phyloP scores from a whole-genome alignment of 2,329 filamentous ascomycete species.

The Myriangium duriaei region DNA sequence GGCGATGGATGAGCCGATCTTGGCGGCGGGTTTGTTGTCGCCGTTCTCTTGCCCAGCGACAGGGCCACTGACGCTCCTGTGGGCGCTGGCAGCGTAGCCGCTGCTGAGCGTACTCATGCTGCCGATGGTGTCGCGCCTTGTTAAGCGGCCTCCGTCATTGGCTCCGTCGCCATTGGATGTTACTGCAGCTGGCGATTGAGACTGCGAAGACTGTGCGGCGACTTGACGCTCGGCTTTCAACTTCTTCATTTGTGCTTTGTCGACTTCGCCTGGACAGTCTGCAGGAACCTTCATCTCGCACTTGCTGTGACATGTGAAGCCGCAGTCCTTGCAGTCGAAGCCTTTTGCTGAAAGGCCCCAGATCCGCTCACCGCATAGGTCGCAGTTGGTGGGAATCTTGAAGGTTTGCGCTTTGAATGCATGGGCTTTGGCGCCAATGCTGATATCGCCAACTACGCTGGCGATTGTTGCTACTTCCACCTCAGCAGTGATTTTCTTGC shows the following conservation, averaged over 20 bases:
- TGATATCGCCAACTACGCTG: slow-evolving; percentile 81
- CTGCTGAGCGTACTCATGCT: slow-evolving; percentile 65
- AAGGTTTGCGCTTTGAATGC: slow-evolving; percentile 99
- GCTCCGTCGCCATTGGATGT: slow-evolving; percentile 13
- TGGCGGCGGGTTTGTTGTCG: slow-evolving; percentile 35
- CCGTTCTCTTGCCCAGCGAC: slow-evolving; percentile 23
- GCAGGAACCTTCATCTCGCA: slow-evolving; percentile 98
- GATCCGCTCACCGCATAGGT: slow-evolving; percentile 89
- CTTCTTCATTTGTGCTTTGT: slow-evolving; percentile 91
- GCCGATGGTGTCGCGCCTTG: slow-evolving; percentile 76
- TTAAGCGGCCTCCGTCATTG: slow-evolving; percentile 54
- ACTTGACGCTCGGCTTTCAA: slow-evolving; percentile 78
- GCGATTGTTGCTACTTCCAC: slow-evolving; percentile 90
- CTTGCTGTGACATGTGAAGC: slow-evolving; percentile 96
- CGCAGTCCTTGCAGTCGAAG: slow-evolving; percentile 89
- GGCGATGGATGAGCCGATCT: slow-evolving; percentile 11
- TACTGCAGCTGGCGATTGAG: slow-evolving; percentile 12
- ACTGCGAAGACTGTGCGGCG: slow-evolving; percentile 45
- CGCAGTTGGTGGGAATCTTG: slow-evolving; percentile 97
- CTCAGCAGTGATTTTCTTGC: slow-evolving; percentile 74
- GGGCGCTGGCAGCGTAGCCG: slow-evolving; percentile 68
- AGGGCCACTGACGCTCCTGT: slow-evolving; percentile 57
- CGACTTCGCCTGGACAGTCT: slow-evolving; percentile 85
- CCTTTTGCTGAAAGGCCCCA: slow-evolving; percentile 96
- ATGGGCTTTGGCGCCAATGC: slow-evolving; percentile 83